Evolutionary conservation across 768 basidiomycete genomes (phyloP), one percentile per base, ranked within the genome.

Genomic region (Phanerochaete carnosa): DNA sequence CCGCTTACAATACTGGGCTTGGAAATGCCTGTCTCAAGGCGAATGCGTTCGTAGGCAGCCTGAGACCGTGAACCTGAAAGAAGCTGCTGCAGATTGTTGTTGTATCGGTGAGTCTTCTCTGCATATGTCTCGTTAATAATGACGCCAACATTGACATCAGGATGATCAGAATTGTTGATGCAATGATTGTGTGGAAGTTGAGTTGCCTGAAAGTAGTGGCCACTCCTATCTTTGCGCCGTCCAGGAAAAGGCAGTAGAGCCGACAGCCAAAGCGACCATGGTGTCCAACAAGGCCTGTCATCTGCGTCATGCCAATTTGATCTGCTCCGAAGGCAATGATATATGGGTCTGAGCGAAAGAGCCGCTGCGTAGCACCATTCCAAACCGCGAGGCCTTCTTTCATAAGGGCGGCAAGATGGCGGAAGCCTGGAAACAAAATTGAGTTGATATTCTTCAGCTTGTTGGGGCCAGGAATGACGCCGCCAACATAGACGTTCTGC

Each of bases 201-300:
- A 6, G 65, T 58, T 0, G 64, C 76, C 0, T 75, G 73, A 61
- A 75, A 80, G 49, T 80, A 79, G 22, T 66, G 68, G 0, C 59
- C 25, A 0, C 51, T 64, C 1, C 64, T 60, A 0, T 64, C 58
- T 53, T 75, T 76, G 3, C 58, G 66, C 0, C 73, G 67, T 0
- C 77, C 75, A 2, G 37, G 1, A 72, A 2, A 0, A 56, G 45
- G 60, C 78, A 81, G 46, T 67, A 72, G 0, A 73, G 8, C 0
- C 67, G 68, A 57, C 81, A 83, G 0, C 73, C 76, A 28, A 68
- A 67, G 9, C 65, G 60, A 1, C 75, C 71, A 6, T 69, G 61
- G 49, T 77, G 74, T 0, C 76, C 73, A 19, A 75, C 70, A 39
- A 71, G 62, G 0, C 77, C 77, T 59, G 72, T 72, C 15, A 79